phyloP scores from a whole-genome alignment of 495 filamentous ascomycete genomes.

The Apiosordaria backusii region DNA sequence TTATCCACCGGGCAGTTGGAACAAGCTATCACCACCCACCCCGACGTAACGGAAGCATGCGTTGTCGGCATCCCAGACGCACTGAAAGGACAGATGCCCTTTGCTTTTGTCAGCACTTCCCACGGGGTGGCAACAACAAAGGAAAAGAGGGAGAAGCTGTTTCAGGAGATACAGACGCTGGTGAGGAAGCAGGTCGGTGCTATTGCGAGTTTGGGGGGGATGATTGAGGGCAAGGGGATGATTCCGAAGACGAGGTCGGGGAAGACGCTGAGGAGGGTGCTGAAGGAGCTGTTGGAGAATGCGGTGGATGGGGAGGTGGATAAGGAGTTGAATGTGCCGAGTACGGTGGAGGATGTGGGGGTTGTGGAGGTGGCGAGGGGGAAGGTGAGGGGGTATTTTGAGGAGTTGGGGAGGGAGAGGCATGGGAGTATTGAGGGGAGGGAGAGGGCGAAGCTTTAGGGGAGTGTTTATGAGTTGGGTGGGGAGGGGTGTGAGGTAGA shows the following conservation, averaged over 20 bases:
- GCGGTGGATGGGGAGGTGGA: conserved; percentile 50
- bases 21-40: conserved; percentile 81
- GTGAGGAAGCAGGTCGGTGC: conserved; percentile 83
- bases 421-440: conserved; percentile 52
- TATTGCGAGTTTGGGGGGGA: conserved; percentile 78
- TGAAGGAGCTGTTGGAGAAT: conserved; percentile 77
- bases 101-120: conserved; percentile 71
- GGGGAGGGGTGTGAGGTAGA: background rate
- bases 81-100: conserved; percentile 85
- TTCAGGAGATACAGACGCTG: conserved; percentile 55
- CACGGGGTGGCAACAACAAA: conserved; percentile 20
- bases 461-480: background rate
- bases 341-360: conserved; percentile 52
- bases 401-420: conserved; percentile 31
- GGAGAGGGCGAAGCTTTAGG: conserved; percentile 29
- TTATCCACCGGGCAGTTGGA: conserved; percentile 88
- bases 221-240: conserved; percentile 82
- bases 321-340: conserved; percentile 48
- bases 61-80: conserved; percentile 81
- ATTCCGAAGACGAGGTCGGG: conserved; percentile 88
- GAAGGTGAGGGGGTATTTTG: conserved; percentile 50
- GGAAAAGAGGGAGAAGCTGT: conserved; percentile 45
- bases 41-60: conserved; percentile 71
- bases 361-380: conserved; percentile 49
- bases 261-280: conserved; percentile 77